Base-by-base conservation (phyloP, 257 asterid genomes). In the Penstemon eatonii region DNA sequence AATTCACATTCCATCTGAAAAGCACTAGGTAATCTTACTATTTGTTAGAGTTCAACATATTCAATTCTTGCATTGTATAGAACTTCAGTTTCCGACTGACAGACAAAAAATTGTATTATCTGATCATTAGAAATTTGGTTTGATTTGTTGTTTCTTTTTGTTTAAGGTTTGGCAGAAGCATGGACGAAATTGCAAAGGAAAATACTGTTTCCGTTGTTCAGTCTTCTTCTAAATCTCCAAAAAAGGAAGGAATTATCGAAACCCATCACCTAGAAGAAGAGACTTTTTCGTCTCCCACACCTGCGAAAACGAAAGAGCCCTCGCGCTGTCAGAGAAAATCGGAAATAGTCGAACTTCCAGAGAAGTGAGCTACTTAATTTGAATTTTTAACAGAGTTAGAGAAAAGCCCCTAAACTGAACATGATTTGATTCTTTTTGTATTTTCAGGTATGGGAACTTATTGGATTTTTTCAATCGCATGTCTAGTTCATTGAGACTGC, bases 401-500 rank as follows among this genome's bases (percentile, higher is more conserved):
- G 6, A 19, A 69, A 42, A 55, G 0, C 5, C 56, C 8, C 3
- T 3, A 65, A 44, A 9, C 13, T 57, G 49, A 50, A 13, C 18
- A 58, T 4, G 39, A 43, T 50, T 38, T 67, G 9, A n/a, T 60
- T 57, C 49, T 62, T 49, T 65, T 62, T 73, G 65, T 58, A 45
- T 72, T 79, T 75, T 52, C 88, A 92, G 96, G 80, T 82, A 80
- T 72, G 66, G 6, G 65, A 47, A 4, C 46, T 67, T 92, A 51
- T 52, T 79, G 63, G 89, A 84, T 67, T 65, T 84, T 43, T 87
- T 89, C 74, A 83, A 84, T 71, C 69, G 87, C 25, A 78, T 89
- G 96, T 69, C 68, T 67, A 78, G 80, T 66, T 89, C 98, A 10
- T 37, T 86, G 81, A 81, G 98, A 80, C 64, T 92, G 82, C 87